Evolutionary conservation across 2,329 filamentous ascomycete genomes (phyloP).

Genomic region (Geosmithia flava): DNA sequence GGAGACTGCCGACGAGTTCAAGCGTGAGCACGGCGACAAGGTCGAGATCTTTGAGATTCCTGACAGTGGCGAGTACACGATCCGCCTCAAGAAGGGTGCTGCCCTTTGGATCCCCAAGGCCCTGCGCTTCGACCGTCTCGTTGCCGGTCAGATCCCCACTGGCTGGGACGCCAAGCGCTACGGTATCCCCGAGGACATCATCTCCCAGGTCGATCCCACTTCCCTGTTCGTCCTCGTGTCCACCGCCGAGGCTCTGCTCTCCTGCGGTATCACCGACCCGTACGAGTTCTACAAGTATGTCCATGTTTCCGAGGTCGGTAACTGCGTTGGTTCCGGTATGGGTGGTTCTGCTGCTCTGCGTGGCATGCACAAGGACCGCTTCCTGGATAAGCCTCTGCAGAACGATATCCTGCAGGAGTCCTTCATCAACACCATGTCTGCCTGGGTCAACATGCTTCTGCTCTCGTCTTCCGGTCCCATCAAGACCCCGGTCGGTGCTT

Average conservation of each 20-base stretch:
- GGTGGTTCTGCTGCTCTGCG: constrained; percentile 85
- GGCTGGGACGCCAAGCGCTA: constrained; percentile 97
- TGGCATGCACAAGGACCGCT: constrained; percentile 97
- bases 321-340: constrained; percentile 97
- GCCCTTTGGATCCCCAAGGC: constrained; percentile 94
- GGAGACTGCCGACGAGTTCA: constrained; percentile 95
- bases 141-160: constrained; percentile 92
- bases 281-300: constrained; percentile 99
- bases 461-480: constrained; percentile 95
- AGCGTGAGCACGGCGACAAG: constrained; percentile 92
- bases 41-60: constrained; percentile 94
- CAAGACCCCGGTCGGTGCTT: constrained; percentile 96
- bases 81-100: constrained; percentile 91
- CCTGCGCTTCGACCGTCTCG: constrained; percentile 89
- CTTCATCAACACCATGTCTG: constrained; percentile 99
- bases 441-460: constrained; percentile 99
- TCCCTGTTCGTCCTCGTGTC: constrained; percentile 92
- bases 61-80: constrained; percentile 86
- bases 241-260: constrained; percentile 80
- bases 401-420: constrained; percentile 99
- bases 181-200: constrained; percentile 94
- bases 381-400: constrained; percentile 91
- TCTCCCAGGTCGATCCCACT: constrained; percentile 92
- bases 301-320: constrained; percentile 93
- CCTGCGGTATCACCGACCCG: constrained; percentile 92